phyloP scores from a whole-genome alignment of 768 basidiomycete species.

The Suillus luteus region DNA sequence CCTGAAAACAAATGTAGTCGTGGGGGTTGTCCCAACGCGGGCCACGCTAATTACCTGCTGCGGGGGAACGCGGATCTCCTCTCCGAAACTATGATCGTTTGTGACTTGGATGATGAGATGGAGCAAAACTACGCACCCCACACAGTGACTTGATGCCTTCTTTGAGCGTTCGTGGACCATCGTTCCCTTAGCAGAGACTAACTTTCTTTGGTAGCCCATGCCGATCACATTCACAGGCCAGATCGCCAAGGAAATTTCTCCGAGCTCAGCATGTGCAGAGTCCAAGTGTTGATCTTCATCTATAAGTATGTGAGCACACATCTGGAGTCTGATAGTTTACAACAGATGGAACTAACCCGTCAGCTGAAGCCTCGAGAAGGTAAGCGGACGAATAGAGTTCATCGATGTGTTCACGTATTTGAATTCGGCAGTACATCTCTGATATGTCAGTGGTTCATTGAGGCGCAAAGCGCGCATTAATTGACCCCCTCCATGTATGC shows the following conservation, averaged over 20 bases:
- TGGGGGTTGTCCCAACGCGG: conserved; percentile 6
- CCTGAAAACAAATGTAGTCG: conserved; percentile 16
- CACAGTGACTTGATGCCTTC: conserved; percentile 16
- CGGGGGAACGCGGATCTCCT: conserved; percentile 3
- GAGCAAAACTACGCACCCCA: conserved; percentile 8
- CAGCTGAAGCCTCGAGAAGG: conserved; percentile 15
- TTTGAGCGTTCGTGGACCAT: conserved; percentile 17
- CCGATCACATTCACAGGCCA: conserved; percentile 10
- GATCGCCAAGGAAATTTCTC: conserved; percentile 13
- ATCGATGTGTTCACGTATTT: conserved; percentile 7
- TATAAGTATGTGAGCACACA: conserved; percentile 4
- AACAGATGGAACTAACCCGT: conserved; percentile 10
- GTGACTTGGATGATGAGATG: conserved; percentile 4
- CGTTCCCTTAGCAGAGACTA: conserved; percentile 1
- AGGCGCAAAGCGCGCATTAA: neutral
- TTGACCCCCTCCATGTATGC: conserved; percentile 5
- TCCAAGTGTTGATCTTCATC: conserved; percentile 14
- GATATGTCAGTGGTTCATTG: neutral
- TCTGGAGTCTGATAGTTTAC: neutral
- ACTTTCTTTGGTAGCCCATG: neutral
- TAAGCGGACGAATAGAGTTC: conserved; percentile 9
- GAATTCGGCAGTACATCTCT: neutral
- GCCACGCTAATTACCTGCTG: conserved; percentile 7
- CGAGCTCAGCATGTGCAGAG: conserved; percentile 13
- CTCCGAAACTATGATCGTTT: conserved; percentile 10